Base-by-base conservation (phyloP, 106 monocot genomes). In the Dendrobium officinale region DNA sequence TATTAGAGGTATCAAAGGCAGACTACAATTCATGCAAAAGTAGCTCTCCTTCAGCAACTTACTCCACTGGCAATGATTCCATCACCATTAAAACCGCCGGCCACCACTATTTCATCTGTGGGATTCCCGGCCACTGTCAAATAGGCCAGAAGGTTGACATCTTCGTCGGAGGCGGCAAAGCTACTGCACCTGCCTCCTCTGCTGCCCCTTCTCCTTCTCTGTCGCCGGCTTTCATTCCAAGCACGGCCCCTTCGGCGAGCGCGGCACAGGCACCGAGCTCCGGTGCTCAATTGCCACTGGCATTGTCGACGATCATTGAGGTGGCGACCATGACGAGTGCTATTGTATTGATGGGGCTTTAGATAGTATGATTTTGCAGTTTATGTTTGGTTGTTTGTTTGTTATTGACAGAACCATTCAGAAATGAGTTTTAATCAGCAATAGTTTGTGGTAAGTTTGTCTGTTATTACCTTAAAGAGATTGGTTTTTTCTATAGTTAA, bases 101-200 rank as follows among this genome's bases (percentile, higher is more conserved):
- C 41, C 84, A 85, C 80, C 76, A 82, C 79, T 91, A 79, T 81
- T 93, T 83, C 85, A 51, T 93, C 81, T 91, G 91, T 42, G 91
- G 93, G 16, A 1, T 87, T 67, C 87, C 93, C 10, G 82, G 83
- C n/a, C 93, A 93, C 81, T 93, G 93, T 77, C 29, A 19, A 0
- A 2, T 42, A 0, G 93, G 93, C n/a, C 93, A 93, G 77, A 91
- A 89, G 82, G 84, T 93, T 13, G 88, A 83, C 78, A 80, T 91
- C 73, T 31, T 48, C 11, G 81, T 82, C 43, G 33, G 26, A 27
- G 67, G 78, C 68, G 66, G 51, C 7, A 78, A 81, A 76, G 72
- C 81, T 80, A 67, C 87, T 78, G 67, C 92, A 61, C 19, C 37
- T 0, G n/a, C 77, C 51, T 51, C 51, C 51, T 51, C 51, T 51